These are phyloP conservation scores for Toxoplasma gondii DNA, from an alignment of 169 alveolate genomes.

Conservation along the genomic window DNA sequence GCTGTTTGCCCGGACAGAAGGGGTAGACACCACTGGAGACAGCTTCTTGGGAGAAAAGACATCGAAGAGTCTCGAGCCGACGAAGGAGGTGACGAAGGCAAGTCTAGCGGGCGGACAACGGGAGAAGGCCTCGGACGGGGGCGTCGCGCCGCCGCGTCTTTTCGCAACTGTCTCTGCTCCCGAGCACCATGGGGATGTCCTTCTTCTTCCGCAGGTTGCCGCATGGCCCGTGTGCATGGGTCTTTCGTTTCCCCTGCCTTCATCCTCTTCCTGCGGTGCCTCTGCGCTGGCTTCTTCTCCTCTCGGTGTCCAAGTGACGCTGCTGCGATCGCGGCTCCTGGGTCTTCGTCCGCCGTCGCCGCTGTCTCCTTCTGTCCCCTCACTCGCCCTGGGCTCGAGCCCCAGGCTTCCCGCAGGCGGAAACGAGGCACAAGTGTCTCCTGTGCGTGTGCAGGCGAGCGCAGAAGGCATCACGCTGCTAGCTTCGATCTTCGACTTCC, in stretches of 20 bases:
- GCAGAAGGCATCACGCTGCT: background rate
- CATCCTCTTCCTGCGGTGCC: background rate
- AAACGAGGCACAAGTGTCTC: background rate
- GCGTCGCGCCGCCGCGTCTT: too few relatives aligned
- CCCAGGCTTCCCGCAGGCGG: too few relatives aligned
- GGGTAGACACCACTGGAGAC: too few relatives aligned
- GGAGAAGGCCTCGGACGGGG: too few relatives aligned
- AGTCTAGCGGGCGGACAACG: too few relatives aligned
- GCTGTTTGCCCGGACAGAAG: too few relatives aligned
- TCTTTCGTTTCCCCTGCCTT: background rate
- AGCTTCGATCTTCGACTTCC: background rate
- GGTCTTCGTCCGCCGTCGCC: background rate
- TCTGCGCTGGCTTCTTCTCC: background rate
- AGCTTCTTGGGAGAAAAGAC: too few relatives aligned
- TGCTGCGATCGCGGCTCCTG: background rate
- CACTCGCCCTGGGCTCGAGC: too few relatives aligned
- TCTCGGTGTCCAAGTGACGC: background rate
- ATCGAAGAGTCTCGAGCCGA: too few relatives aligned
- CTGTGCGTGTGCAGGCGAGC: background rate
- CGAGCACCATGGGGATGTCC: background rate
- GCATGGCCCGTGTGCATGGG: background rate
- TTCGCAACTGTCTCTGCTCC: background rate
- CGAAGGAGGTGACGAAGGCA: too few relatives aligned
- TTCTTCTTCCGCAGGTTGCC: background rate
- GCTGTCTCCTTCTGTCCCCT: background rate